Conservation (phyloP, 2,329 filamentous ascomycete genomes). For the Fusarium irregulare region DNA sequence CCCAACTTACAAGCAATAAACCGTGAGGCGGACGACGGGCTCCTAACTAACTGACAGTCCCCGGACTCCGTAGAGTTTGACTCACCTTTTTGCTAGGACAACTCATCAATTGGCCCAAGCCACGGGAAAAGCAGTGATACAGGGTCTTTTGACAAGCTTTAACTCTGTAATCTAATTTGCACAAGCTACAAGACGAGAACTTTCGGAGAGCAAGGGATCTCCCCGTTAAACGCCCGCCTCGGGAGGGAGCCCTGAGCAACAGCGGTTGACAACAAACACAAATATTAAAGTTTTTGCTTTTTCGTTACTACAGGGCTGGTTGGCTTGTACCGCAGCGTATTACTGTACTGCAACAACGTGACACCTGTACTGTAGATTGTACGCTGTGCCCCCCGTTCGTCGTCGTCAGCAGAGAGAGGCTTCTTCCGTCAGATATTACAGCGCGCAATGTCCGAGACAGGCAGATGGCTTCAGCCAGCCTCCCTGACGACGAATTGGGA, state of each 20-base stretch:
- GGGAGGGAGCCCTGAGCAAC: conserved; percentile 12
- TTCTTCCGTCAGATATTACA: conserved; percentile 25
- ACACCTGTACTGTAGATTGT: conserved; percentile 5
- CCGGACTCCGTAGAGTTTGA: conserved; percentile 18
- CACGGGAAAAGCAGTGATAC: conserved; percentile 20
- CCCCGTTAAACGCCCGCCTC: conserved; percentile 16
- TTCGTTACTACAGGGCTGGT: not conserved
- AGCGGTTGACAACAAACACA: conserved; percentile 17
- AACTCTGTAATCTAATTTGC: conserved; percentile 25
- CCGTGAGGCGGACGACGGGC: conserved; percentile 12
- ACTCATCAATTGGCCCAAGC: conserved; percentile 35
- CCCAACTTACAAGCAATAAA: conserved; percentile 6
- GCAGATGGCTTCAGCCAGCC: conserved; percentile 30
- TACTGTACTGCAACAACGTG: not conserved
- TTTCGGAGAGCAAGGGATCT: conserved; percentile 24
- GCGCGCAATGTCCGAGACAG: conserved; percentile 39
- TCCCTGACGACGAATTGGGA: conserved; percentile 17
- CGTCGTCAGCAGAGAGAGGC: conserved; percentile 28
- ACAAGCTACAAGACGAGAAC: not conserved
- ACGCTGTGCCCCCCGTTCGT: conserved; percentile 23
- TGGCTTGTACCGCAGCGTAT: not conserved
- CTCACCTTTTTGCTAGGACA: conserved; percentile 35
- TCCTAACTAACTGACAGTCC: conserved; percentile 2
- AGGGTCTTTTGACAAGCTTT: conserved; percentile 11
- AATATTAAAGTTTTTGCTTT: conserved; percentile 23